A percentile compares a stretch with the other conserved stretches of the same genome.
phyloP scores from a whole-genome alignment of 1,284 basidiomycete species.

The Malassezia furfur region DNA sequence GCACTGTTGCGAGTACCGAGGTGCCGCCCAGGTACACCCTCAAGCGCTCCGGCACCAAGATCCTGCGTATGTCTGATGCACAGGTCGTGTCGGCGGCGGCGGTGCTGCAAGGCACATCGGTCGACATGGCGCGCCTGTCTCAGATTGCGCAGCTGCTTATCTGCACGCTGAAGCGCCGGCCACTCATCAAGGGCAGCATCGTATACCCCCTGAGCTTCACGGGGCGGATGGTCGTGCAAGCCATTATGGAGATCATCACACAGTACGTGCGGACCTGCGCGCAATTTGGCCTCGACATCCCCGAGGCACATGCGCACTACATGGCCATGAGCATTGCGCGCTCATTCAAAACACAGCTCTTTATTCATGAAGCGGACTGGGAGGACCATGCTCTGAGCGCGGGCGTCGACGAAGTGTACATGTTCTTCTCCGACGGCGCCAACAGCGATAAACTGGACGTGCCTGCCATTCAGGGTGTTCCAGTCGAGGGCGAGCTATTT shows the following conservation, averaged over 20 bases:
- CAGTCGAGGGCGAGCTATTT: slow-evolving; percentile 12
- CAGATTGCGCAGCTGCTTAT: slow-evolving; percentile 77
- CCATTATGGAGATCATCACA: slow-evolving; percentile 26
- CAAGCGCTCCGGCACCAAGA: not conserved
- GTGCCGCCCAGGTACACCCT: not conserved
- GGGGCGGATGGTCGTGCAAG: slow-evolving; percentile 37
- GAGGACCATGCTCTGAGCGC: slow-evolving; percentile 72
- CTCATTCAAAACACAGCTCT: slow-evolving; percentile 78
- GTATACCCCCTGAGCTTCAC: slow-evolving; percentile 44
- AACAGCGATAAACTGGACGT: slow-evolving; percentile 16
- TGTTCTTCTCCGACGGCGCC: slow-evolving; percentile 71
- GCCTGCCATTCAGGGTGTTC: not conserved
- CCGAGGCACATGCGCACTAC: slow-evolving; percentile 52
- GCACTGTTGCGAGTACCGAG: not conserved
- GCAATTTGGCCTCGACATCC: slow-evolving; percentile 2
- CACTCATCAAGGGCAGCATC: slow-evolving; percentile 58
- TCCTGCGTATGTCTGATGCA: not conserved
- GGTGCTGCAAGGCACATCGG: slow-evolving; percentile 27
- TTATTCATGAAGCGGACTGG: slow-evolving; percentile 97
- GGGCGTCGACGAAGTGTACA: slow-evolving; percentile 87
- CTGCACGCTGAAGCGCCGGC: slow-evolving; percentile 72
- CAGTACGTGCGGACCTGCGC: slow-evolving; percentile 19
- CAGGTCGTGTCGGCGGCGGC: not conserved
- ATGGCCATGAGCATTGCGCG: slow-evolving; percentile 76
- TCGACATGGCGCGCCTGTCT: slow-evolving; percentile 75